These are phyloP conservation scores for Fusarium foetens DNA, from an alignment of 2,329 filamentous ascomycete species.

Conservation along the genomic window DNA sequence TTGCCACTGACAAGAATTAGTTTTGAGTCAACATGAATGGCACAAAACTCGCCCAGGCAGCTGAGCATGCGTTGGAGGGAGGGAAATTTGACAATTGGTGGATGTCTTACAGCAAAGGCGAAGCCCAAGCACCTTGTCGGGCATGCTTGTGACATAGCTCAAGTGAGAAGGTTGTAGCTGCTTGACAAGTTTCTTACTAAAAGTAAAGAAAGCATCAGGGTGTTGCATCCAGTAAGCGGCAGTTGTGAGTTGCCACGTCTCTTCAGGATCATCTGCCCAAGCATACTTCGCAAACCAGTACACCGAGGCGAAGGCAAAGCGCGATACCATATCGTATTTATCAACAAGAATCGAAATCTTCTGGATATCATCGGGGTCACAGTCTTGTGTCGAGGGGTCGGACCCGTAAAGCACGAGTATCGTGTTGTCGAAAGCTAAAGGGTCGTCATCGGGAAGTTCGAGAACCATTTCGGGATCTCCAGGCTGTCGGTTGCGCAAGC, in stretches of 20 bases:
- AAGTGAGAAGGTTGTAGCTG: slow-evolving; percentile 13
- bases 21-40: fast-evolving
- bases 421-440: slow-evolving; percentile 1
- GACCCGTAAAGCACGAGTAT: slow-evolving; percentile 17
- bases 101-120: slow-evolving; percentile 18
- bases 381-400: slow-evolving; percentile 5
- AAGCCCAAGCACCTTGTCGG: slow-evolving; percentile 11
- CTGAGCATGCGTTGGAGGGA: neutral
- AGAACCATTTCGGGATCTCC: slow-evolving; percentile 11
- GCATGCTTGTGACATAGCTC: neutral
- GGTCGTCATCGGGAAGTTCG: slow-evolving; percentile 15
- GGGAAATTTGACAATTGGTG: neutral
- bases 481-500: neutral
- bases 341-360: slow-evolving; percentile 14
- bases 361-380: slow-evolving; percentile 9
- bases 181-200: slow-evolving; percentile 20
- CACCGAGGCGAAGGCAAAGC: slow-evolving; percentile 17
- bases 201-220: slow-evolving; percentile 15
- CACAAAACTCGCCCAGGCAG: fast-evolving
- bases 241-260: slow-evolving; percentile 21
- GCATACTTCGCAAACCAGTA: slow-evolving; percentile 21
- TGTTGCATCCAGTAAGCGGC: slow-evolving; percentile 13
- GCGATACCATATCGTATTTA: slow-evolving; percentile 23
- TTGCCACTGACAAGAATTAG: slow-evolving; percentile 12
- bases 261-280: slow-evolving; percentile 19